Evolutionary conservation across 1,284 basidiomycete genomes (phyloP).

Genomic region (Gymnopus androsaceus): DNA sequence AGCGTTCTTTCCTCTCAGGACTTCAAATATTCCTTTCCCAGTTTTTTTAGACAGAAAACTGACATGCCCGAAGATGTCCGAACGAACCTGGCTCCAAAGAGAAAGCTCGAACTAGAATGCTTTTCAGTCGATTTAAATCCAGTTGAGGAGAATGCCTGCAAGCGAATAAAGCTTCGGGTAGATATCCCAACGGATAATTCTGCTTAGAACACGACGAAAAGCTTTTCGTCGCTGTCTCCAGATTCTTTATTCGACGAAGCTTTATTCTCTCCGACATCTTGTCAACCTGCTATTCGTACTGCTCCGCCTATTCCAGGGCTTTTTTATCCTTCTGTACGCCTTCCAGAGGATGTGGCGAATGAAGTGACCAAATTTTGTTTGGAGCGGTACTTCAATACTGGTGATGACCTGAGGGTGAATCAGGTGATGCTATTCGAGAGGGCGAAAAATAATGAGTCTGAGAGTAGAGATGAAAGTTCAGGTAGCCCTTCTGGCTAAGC

Average conservation of each 20-base stretch:
- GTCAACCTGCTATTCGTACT: background rate
- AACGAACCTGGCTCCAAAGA: too few relatives aligned
- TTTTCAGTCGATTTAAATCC: too few relatives aligned
- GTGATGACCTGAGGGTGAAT: slow-evolving; percentile 43
- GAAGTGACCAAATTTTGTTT: slow-evolving; percentile 56
- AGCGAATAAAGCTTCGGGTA: background rate
- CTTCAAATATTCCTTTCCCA: too few relatives aligned
- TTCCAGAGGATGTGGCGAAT: slow-evolving; percentile 53
- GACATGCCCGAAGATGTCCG: too few relatives aligned
- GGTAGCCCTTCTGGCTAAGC: slow-evolving; percentile 14
- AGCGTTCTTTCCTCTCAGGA: too few relatives aligned
- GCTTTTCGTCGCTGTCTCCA: background rate
- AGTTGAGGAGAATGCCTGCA: too few relatives aligned
- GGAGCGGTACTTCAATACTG: slow-evolving; percentile 54
- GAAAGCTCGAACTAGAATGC: too few relatives aligned
- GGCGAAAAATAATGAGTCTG: slow-evolving; percentile 14
- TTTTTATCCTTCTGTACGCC: slow-evolving; percentile 53
- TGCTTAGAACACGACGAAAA: background rate
- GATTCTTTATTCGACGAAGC: slow-evolving; percentile 4
- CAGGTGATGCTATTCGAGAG: slow-evolving; percentile 81
- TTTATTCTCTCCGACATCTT: background rate
- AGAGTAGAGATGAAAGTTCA: background rate
- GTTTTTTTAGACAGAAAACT: too few relatives aligned
- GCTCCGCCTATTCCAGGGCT: slow-evolving; percentile 58
- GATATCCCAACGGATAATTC: background rate